phyloP scores from a whole-genome alignment of 2,329 filamentous ascomycete genomes.

The Aureobasidium musti region DNA sequence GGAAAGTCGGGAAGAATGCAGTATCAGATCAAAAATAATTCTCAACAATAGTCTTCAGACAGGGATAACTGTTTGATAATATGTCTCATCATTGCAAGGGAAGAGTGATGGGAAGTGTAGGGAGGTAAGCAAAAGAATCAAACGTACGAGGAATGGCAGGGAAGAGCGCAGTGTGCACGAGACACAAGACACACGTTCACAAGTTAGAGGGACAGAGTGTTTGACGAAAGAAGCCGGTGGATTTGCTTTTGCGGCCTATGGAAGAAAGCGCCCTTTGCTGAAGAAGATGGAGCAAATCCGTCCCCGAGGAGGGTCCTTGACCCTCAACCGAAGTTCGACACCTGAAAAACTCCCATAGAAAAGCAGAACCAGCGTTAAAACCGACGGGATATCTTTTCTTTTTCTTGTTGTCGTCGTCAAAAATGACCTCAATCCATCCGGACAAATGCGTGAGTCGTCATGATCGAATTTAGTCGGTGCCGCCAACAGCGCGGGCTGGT shows the following conservation, averaged over 20 bases:
- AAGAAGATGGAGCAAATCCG: conserved; percentile 8
- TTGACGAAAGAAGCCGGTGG: conserved; percentile 29
- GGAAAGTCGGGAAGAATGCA: not conserved
- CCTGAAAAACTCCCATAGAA: conserved; percentile 28
- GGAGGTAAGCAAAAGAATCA: not conserved
- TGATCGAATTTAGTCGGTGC: conserved; percentile 33
- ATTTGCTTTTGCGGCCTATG: conserved; percentile 28
- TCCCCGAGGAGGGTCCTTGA: conserved; percentile 13
- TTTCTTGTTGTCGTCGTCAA: conserved; percentile 27
- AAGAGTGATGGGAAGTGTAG: conserved; percentile 7
- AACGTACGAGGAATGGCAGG: conserved; percentile 80
- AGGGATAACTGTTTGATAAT: conserved; percentile 94
- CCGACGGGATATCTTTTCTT: conserved; percentile 25
- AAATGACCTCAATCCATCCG: conserved; percentile 25
- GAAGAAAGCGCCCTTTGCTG: conserved; percentile 22
- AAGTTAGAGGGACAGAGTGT: not conserved
- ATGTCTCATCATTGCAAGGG: conserved; percentile 68
- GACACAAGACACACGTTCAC: conserved; percentile 23
- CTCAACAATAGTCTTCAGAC: conserved; percentile 95
- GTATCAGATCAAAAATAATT: conserved; percentile 77
- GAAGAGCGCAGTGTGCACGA: conserved; percentile 24
- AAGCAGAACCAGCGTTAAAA: conserved; percentile 20
- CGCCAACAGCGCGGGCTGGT: conserved; percentile 36
- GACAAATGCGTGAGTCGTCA: conserved; percentile 25
- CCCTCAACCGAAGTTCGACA: conserved; percentile 26